Evolutionary conservation across 2,329 filamentous ascomycete genomes (phyloP).

Genomic region (Atkinsonella texensis): DNA sequence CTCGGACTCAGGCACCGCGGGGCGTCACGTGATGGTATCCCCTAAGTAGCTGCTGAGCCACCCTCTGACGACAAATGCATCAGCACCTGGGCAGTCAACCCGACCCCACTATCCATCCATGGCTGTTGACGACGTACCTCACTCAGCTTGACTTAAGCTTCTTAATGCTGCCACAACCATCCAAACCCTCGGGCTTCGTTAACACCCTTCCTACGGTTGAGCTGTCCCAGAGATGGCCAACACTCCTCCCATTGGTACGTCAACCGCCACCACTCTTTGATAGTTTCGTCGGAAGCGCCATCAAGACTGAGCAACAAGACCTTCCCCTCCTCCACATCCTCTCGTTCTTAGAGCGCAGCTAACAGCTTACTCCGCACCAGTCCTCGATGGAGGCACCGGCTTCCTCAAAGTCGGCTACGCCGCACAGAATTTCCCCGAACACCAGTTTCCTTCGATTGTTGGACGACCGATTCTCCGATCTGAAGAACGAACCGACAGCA

Average conservation of each 20-base stretch:
- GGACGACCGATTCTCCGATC: constrained; percentile 94
- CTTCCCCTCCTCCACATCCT: background rate
- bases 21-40: constrained; percentile 25
- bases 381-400: constrained; percentile 98
- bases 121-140: constrained; percentile 7
- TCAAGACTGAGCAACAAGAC: background rate
- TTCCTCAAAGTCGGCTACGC: constrained; percentile 99
- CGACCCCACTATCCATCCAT: constrained; percentile 17
- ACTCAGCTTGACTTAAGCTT: background rate
- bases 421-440: constrained; percentile 97
- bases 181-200: background rate
- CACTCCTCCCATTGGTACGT: constrained; percentile 43
- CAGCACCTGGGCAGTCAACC: background rate
- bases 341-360: constrained; percentile 1
- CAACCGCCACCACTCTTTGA: constrained; percentile 4
- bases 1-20: constrained; percentile 12
- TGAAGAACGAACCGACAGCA: constrained; percentile 61
- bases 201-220: constrained; percentile 3
- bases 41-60: constrained; percentile 13
- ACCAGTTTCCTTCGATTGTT: constrained; percentile 96
- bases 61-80: constrained; percentile 22
- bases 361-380: constrained; percentile 31
- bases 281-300: background rate
- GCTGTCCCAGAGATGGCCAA: constrained; percentile 33
- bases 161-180: constrained; percentile 6